Conservation (phyloP, 768 basidiomycete genomes). For the Pholiota molesta region DNA sequence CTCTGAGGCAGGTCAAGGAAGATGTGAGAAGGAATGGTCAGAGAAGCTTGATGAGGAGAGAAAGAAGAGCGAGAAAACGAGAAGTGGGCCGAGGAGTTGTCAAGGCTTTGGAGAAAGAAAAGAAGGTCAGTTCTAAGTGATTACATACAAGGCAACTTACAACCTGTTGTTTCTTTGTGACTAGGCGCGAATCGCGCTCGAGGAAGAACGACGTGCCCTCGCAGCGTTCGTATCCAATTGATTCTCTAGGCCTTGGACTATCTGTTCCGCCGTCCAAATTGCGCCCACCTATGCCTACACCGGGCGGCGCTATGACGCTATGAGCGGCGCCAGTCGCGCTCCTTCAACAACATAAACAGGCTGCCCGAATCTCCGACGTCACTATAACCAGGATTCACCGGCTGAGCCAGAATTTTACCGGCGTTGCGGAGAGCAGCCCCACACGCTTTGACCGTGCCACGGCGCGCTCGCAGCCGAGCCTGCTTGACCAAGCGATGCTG, state of each 20-base stretch:
- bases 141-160: neutral
- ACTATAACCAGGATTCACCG: constrained; percentile 25
- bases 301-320: constrained; percentile 54
- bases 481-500: constrained; percentile 61
- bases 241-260: constrained; percentile 63
- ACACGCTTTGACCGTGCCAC: constrained; percentile 45
- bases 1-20: constrained; percentile 63
- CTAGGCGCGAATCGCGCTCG: constrained; percentile 62
- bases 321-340: constrained; percentile 40
- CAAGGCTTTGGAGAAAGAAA: constrained; percentile 78
- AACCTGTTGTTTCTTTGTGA: neutral
- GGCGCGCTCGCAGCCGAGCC: constrained; percentile 45
- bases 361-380: constrained; percentile 28
- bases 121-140: constrained; percentile 48
- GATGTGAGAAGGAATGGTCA: constrained; percentile 79
- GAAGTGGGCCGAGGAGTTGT: constrained; percentile 72
- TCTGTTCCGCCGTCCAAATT: constrained; percentile 39
- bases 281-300: constrained; percentile 50
- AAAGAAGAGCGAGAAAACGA: constrained; percentile 66
- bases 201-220: constrained; percentile 78
- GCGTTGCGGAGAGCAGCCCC: constrained; percentile 44
- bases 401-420: constrained; percentile 15
- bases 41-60: constrained; percentile 61
- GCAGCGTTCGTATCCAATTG: constrained; percentile 83
- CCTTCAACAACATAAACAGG: constrained; percentile 15